Percentiles rank a stretch among this genome's conserved stretches.
phyloP scores from a whole-genome alignment of 441 rosid species.

The Aquilaria agallochum region DNA sequence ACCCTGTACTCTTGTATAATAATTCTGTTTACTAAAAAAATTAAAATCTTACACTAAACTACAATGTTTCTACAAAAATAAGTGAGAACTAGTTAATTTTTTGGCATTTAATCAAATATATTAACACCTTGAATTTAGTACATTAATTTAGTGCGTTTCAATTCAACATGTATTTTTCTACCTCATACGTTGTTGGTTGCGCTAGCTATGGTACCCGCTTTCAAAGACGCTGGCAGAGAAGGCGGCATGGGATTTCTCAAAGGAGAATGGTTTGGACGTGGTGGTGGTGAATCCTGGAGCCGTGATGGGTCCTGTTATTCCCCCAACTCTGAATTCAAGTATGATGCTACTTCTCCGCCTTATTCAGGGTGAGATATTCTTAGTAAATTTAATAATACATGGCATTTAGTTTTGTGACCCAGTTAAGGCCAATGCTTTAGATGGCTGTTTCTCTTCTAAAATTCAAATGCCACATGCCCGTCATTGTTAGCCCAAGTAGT shows the following conservation, averaged over 20 bases:
- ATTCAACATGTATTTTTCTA: too few relatives aligned
- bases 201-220: constrained; percentile 70
- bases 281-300: constrained; percentile 89
- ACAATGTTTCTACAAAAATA: too few relatives aligned
- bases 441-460: too few relatives aligned
- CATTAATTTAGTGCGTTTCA: too few relatives aligned
- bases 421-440: too few relatives aligned
- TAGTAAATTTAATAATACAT: neutral
- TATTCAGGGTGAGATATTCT: constrained; percentile 44
- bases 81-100: too few relatives aligned
- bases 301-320: constrained; percentile 70
- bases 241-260: constrained; percentile 76
- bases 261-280: constrained; percentile 60
- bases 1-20: neutral
- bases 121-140: too few relatives aligned
- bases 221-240: constrained; percentile 82
- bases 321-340: constrained; percentile 65
- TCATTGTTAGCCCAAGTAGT: too few relatives aligned
- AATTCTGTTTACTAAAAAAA: neutral
- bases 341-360: constrained; percentile 70
- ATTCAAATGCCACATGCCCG: too few relatives aligned
- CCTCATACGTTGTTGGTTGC: constrained; percentile 8
- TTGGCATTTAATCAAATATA: too few relatives aligned
- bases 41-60: too few relatives aligned
- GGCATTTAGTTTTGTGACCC: too few relatives aligned